Base-by-base conservation (phyloP, 1,284 basidiomycete species). In the Microbotryum violaceum region DNA sequence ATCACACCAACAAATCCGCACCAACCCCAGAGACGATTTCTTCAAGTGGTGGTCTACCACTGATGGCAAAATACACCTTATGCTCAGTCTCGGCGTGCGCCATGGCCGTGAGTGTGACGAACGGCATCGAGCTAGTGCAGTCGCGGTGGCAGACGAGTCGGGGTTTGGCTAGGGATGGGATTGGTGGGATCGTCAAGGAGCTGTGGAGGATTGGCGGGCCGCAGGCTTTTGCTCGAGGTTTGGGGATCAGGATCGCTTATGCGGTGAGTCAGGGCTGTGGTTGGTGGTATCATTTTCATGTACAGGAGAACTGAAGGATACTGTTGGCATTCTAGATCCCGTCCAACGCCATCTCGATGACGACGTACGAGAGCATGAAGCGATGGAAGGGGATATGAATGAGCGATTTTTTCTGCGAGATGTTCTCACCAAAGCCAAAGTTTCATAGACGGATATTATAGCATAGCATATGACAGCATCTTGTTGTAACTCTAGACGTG, bases 121-220 rank as follows among this genome's bases (percentile, higher is more conserved):
- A 68, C 21, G 64, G 64, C 16, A 67, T 71, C 49, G 70, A 71
- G 50, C 55, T 70, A 18, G 64, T 71, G 7, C 69, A 71, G 51
- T 63, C 67, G 44, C 48, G 66, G 20, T 71, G 70, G 70, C 70
- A 71, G 61, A 71, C 70, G 2, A 58, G 56, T 16, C 64, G 62
- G 3, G 70, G 62, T 6, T 56, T 21, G 25, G 63, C 56, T 3
- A 58, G 53, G 46, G 67, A 61, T 1, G 67, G 69, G 8, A 46
- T 71, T 4, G 49, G 31, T 21, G 63, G 56, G 16, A 67, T 71
- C 21, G 64, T 66, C 33, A 61, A 54, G 53, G 58, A 61, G 37
- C 44, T 69, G 37, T 70, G 57, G 55, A 54, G 57, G 47, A 56
- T 61, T 44, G 67, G 66, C 14, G 70, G 70, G 0, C 56, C 54